phyloP scores from a whole-genome alignment of 2,329 filamentous ascomycete species.

The Chrysoporthe puriensis region DNA sequence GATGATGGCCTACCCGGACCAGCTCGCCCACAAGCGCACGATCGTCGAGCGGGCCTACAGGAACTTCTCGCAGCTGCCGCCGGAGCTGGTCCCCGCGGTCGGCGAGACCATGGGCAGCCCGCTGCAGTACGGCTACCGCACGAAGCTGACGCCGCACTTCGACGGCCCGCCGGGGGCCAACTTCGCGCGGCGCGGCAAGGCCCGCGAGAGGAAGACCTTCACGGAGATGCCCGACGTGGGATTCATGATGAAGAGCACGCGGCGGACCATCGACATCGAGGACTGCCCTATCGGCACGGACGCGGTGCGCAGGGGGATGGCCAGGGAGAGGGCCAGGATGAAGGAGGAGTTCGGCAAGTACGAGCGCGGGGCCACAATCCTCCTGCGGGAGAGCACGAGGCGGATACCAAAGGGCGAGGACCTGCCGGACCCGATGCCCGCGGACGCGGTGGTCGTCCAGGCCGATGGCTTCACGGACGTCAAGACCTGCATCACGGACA shows the following conservation, averaged over 20 bases:
- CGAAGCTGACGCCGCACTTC: constrained; percentile 96
- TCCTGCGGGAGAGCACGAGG: constrained; percentile 83
- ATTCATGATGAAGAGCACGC: constrained; percentile 85
- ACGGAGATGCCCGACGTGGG: constrained; percentile 77
- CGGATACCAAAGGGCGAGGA: constrained; percentile 60
- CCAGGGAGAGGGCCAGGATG: constrained; percentile 77
- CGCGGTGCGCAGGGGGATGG: constrained; percentile 79
- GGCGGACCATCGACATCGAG: constrained; percentile 87
- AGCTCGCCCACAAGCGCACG: constrained; percentile 80
- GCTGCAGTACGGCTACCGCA: constrained; percentile 89
- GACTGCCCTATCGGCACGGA: constrained; percentile 95
- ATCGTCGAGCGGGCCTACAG: constrained; percentile 90
- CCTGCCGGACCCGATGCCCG: constrained; percentile 38
- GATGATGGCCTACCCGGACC: constrained; percentile 88
- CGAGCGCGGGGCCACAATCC: constrained; percentile 80
- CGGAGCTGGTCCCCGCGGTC: constrained; percentile 74
- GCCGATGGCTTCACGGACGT: constrained; percentile 68
- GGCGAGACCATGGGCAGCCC: constrained; percentile 88
- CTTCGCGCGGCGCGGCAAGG: constrained; percentile 53
- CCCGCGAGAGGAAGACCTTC: constrained; percentile 54
- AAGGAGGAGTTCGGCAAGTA: constrained; percentile 71
- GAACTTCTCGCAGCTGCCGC: constrained; percentile 85
- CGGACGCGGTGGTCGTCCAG: constrained; percentile 55
- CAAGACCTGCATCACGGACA: constrained; percentile 88
- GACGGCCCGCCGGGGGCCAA: constrained; percentile 69